Percentiles rank a stretch among this genome's conserved stretches.
Evolutionary conservation across 75 land plant species (phyloP).

Genomic region (Picea sitchensis): DNA sequence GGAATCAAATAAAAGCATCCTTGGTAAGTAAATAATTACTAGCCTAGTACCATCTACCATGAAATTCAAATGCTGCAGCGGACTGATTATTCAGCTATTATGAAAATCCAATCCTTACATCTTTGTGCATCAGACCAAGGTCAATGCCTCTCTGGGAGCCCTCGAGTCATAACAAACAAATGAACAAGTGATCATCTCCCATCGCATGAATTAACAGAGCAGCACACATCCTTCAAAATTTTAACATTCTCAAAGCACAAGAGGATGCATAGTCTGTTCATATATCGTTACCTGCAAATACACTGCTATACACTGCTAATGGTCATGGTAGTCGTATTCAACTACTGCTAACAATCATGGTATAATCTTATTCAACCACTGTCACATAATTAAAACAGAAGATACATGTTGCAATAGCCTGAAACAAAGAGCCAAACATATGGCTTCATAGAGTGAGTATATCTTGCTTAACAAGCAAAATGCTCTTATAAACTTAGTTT

Average conservation of each 20-base stretch:
- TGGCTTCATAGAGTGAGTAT: conserved; percentile 1
- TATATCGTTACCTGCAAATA: not conserved
- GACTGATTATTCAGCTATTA: too few species aligned
- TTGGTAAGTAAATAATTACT: too few species aligned
- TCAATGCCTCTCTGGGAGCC: not conserved
- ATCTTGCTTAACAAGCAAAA: not conserved
- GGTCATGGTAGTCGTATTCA: not conserved
- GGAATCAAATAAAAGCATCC: too few species aligned
- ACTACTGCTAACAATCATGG: not conserved
- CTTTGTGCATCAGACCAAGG: too few species aligned
- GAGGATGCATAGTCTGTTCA: not conserved
- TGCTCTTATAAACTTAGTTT: not conserved
- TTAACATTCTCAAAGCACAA: not conserved
- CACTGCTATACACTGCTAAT: not conserved
- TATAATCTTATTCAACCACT: not conserved
- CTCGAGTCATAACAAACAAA: not conserved
- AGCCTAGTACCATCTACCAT: too few species aligned
- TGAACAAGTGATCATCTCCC: not conserved
- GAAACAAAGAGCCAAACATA: not conserved
- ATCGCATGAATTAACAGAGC: not conserved
- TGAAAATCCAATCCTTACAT: too few species aligned
- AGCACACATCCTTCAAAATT: not conserved
- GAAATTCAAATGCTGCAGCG: too few species aligned
- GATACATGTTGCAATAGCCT: conserved; percentile 1
- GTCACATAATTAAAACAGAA: not conserved